A percentile compares a stretch with the other conserved stretches of the same genome.
Evolutionary conservation across 2,329 filamentous ascomycete species (phyloP).

Genomic region (Verticillium longisporum): DNA sequence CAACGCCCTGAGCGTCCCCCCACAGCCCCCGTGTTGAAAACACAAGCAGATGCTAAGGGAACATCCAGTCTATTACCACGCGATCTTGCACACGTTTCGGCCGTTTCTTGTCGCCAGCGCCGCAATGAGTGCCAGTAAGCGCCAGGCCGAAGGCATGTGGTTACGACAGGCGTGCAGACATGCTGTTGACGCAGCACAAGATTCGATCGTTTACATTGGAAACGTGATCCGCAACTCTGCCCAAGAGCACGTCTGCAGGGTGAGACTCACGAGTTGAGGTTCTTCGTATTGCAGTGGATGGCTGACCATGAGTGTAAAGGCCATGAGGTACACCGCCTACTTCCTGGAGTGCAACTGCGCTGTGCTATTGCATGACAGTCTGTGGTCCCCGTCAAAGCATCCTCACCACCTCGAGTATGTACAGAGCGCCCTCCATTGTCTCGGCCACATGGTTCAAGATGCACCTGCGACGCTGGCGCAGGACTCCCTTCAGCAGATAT

Average conservation of each 20-base stretch:
- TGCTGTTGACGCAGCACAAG: slow-evolving; percentile 21
- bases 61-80: too few relatives aligned
- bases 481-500: slow-evolving; percentile 15
- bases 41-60: too few relatives aligned
- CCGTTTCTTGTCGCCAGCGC: too few relatives aligned
- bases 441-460: slow-evolving; percentile 11
- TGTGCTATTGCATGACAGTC: slow-evolving; percentile 20
- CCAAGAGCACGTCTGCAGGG: slow-evolving; percentile 2
- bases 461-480: slow-evolving; percentile 19
- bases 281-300: too few relatives aligned
- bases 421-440: too few relatives aligned
- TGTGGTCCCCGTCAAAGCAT: slow-evolving; percentile 19
- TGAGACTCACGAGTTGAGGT: too few relatives aligned
- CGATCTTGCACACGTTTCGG: too few relatives aligned
- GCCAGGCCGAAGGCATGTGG: slow-evolving; percentile 18
- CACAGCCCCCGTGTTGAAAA: too few relatives aligned
- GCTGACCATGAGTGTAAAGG: too few relatives aligned
- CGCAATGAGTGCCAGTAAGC: too few relatives aligned
- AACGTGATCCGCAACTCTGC: slow-evolving; percentile 6
- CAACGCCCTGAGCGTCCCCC: too few relatives aligned
- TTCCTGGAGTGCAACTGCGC: slow-evolving; percentile 21
- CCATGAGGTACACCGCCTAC: slow-evolving; percentile 15
- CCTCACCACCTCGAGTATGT: slow-evolving; percentile 5
- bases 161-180: slow-evolving; percentile 20
- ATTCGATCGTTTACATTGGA: slow-evolving; percentile 15